Evolutionary conservation across 2,329 filamentous ascomycete genomes (phyloP), one percentile per base, ranked within the genome.

Genomic region (Colletotrichum graminicola): DNA sequence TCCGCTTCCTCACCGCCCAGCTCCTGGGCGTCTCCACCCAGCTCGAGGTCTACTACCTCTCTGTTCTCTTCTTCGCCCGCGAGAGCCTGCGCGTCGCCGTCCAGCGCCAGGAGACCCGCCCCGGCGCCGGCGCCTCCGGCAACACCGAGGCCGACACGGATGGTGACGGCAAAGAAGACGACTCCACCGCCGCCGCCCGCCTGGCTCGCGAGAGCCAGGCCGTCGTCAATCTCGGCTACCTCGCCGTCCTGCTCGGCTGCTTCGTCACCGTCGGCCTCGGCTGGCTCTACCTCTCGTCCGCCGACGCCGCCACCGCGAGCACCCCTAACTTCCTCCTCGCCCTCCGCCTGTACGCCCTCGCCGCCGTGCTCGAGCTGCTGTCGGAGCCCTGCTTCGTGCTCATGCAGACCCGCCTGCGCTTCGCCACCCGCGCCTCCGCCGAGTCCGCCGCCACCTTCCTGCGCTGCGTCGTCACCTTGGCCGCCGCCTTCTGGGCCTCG

Each of bases 21-120:
- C 87, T 97, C 0, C 88, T 99, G 1, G 96, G 95, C 7, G 86
- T 97, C 6, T 92, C 95, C 2, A 92, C 95, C 0, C 96, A 98
- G 80, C 88, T 99, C 3, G 96, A 99, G 77, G 90, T 98, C 0
- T 98, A 95, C 80, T 95, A 95, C 71, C 92, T 97, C 55, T 94
- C 94, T 0, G 91, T 97, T n/a, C 87, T 99, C 0, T 98, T 97
- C 81, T 98, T 99, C 78, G 93, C 96, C 0, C 89, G 96, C 49
- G 96, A 99, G 82, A 95, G 93, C 77, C 84, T 98, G 60, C 92
- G 96, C 21, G 92, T 97, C n/a, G 94, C 95, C 34, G 89, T 97
- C 45, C 95, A 98, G 82, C 88, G 96, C 62, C 93, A 95, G 75
- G 64, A 75, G 60, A 66, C 68, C 51, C 45, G 49, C 57, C 54